Conservation (phyloP, 306 rosid species). For the Castanea sativa region DNA sequence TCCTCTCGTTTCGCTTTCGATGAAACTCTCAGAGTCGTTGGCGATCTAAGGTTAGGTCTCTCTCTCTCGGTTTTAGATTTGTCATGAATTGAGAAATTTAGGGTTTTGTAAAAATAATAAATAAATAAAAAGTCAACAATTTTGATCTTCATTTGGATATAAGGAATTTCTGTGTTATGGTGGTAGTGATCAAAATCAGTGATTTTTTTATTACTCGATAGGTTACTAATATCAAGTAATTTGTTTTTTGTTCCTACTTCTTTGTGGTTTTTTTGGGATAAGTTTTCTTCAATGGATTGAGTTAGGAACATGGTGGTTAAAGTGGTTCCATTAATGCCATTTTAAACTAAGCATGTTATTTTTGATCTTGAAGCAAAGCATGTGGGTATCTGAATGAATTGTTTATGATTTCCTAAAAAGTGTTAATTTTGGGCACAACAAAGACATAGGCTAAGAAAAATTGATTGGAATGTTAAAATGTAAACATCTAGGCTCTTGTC, state of each 20-base stretch:
- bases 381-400: background rate
- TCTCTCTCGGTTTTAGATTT: background rate
- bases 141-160: background rate
- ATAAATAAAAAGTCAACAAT: background rate
- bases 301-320: background rate
- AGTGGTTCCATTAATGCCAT: background rate
- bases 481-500: background rate
- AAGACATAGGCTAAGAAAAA: background rate
- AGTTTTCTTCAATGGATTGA: background rate
- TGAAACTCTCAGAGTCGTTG: background rate
- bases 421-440: background rate
- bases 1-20: background rate
- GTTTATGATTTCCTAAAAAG: background rate
- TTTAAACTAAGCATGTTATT: background rate
- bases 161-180: background rate
- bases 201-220: background rate
- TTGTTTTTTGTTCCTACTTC: background rate
- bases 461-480: background rate
- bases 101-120: background rate
- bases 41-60: slow-evolving; percentile 26
- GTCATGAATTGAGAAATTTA: background rate
- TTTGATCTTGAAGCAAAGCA: background rate
- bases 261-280: background rate
- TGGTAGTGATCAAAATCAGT: background rate
- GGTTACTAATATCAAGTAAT: background rate